Percentiles rank a stretch among this genome's conserved stretches.
Evolutionary conservation across 208 protist species (phyloP).

Genomic region (Trypanosomatidae sp.): DNA sequence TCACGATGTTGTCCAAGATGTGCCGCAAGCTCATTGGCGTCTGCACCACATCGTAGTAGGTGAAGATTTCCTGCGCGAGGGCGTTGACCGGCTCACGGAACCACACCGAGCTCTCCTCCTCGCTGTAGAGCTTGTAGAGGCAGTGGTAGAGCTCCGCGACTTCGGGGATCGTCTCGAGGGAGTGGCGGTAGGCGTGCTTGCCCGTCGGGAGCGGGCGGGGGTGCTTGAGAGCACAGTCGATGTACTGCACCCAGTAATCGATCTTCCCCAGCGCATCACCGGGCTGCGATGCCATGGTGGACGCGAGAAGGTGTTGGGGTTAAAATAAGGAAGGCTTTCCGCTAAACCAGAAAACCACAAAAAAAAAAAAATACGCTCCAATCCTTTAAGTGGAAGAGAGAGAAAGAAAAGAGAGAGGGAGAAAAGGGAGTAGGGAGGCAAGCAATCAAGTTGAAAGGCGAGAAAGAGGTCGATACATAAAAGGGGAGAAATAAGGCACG

Average conservation of each 20-base stretch:
- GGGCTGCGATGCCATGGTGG: conserved; percentile 31
- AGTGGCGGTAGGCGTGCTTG: conserved; percentile 53
- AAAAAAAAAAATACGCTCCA: too few species aligned
- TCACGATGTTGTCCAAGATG: conserved; percentile 67
- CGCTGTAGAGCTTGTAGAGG: conserved; percentile 76
- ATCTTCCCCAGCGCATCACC: conserved; percentile 46
- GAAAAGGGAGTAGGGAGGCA: too few species aligned
- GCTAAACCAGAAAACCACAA: too few species aligned
- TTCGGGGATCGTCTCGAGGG: conserved; percentile 43
- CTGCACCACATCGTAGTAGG: conserved; percentile 71
- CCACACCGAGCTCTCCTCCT: conserved; percentile 54
- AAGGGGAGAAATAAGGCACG: too few species aligned
- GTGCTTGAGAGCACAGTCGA: conserved; percentile 67
- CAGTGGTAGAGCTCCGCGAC: conserved; percentile 74
- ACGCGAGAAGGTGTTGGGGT: too few species aligned
- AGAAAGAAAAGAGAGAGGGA: too few species aligned
- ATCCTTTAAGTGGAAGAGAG: too few species aligned
- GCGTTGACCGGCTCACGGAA: conserved; percentile 87
- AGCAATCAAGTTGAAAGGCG: too few species aligned
- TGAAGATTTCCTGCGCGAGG: conserved; percentile 52
- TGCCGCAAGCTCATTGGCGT: conserved; percentile 64
- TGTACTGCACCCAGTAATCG: conserved; percentile 61
- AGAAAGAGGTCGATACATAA: too few species aligned
- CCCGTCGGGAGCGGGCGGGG: conserved; percentile 56
- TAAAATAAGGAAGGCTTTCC: neutral